Evolutionary conservation across 345 rosid species (phyloP), one percentile per base, ranked within the genome.

Genomic region (Populus pruinosa): DNA sequence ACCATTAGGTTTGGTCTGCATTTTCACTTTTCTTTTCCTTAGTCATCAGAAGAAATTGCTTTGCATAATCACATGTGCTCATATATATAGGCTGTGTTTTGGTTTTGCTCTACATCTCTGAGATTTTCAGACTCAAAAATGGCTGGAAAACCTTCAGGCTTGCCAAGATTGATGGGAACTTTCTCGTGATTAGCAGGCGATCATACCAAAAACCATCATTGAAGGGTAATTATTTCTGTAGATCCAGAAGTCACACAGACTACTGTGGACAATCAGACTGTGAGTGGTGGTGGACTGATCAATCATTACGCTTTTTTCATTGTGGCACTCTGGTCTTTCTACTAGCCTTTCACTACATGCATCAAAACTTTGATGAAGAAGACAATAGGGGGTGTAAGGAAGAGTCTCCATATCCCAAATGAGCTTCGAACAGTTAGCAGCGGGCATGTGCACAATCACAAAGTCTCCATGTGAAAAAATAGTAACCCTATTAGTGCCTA

Each of bases 131-230:
- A 23, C 25, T 63, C 6, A 62, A 2, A 23, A 13, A 14, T 65
- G 36, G 47, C 4, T 50, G 4, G 21, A 49, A 4, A 70, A 49
- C 18, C 61, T 70, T 14, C 16, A 61, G 6, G 77, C 41, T 31
- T 66, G 64, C 73, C 84, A 82, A 81, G 77, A 84, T 81, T 82
- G 80, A 50, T 80, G 87, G 85, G 43, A 53, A 49, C 17, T 72
- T 76, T 35, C 74, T 74, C 71, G 64, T 79, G 82, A 81, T 74
- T 66, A 77, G 73, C 43, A 80, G 81, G 82, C 75, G 63, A 70
- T 65, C 67, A 68, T 66, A 68, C 61, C 71, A 2, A 29, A 77
- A 73, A 77, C 71, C 77, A 77, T 83, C 64, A 84, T 74, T 69
- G 70, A 64, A 78, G 47, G 39, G 73, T 56, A 70, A 80, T 72